Evolutionary conservation across 257 asterid genomes (phyloP).

Genomic region (Plectranthus barbatus): DNA sequence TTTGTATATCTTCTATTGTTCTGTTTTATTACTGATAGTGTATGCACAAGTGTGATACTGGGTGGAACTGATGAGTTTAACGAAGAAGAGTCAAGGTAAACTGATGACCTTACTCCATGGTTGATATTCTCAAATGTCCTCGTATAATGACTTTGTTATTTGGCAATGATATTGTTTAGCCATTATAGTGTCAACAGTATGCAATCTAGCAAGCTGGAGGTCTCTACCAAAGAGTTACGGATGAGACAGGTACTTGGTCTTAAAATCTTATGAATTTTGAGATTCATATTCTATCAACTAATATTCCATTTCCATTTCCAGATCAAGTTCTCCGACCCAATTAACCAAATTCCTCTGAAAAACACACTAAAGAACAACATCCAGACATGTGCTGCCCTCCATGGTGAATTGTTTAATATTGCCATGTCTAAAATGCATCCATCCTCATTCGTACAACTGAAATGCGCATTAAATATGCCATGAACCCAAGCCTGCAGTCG

Average conservation of each 20-base stretch:
- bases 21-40: slow-evolving; percentile 33
- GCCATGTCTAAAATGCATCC: slow-evolving; percentile 88
- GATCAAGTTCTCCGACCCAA: slow-evolving; percentile 85
- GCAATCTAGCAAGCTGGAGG: slow-evolving; percentile 58
- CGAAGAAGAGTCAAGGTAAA: slow-evolving; percentile 92
- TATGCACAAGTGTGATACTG: slow-evolving; percentile 78
- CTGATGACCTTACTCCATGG: not conserved
- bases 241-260: slow-evolving; percentile 76
- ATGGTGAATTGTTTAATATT: slow-evolving; percentile 73
- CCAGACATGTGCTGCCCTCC: slow-evolving; percentile 79
- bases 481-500: slow-evolving; percentile 26
- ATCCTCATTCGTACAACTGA: slow-evolving; percentile 62
- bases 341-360: slow-evolving; percentile 73
- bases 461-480: slow-evolving; percentile 79
- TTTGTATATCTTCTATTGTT: slow-evolving; percentile 9
- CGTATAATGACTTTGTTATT: slow-evolving; percentile 4
- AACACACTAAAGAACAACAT: slow-evolving; percentile 77
- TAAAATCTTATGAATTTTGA: slow-evolving; percentile 5
- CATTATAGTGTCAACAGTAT: slow-evolving; percentile 52
- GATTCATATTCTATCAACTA: too few relatives aligned
- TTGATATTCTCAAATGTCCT: slow-evolving; percentile 12
- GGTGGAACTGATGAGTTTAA: slow-evolving; percentile 71
- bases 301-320: slow-evolving; percentile 30
- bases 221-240: slow-evolving; percentile 82
- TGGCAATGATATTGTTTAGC: slow-evolving; percentile 16